A percentile compares a stretch with the other conserved stretches of the same genome.
phyloP scores from a whole-genome alignment of 2,329 filamentous ascomycete genomes.

The Phyllosticta ampelicida region DNA sequence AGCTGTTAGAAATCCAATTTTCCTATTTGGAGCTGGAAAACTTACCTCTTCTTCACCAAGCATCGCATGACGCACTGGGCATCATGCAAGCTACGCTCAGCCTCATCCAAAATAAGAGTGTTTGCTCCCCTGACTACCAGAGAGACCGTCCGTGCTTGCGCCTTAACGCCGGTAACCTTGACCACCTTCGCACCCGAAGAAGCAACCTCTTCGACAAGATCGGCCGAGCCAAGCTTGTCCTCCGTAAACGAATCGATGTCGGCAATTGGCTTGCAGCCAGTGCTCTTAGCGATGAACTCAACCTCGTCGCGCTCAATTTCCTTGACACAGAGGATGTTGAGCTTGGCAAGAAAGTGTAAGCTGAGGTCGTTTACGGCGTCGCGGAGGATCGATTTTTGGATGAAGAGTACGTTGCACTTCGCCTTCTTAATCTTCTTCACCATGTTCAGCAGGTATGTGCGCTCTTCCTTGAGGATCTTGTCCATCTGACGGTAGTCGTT shows the following conservation, averaged over 20 bases:
- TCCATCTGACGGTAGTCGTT: slow-evolving; percentile 99
- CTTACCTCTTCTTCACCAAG: slow-evolving; percentile 83
- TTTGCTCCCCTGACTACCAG: slow-evolving; percentile 94
- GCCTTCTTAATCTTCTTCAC: slow-evolving; percentile 99
- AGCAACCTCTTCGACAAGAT: slow-evolving; percentile 86
- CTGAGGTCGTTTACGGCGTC: slow-evolving; percentile 97
- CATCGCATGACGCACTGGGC: slow-evolving; percentile 96
- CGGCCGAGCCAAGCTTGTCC: slow-evolving; percentile 90
- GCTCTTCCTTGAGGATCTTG: slow-evolving; percentile 99
- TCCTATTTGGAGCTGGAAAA: background rate
- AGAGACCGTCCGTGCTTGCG: slow-evolving; percentile 75
- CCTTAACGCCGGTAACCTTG: slow-evolving; percentile 86
- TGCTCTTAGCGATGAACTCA: slow-evolving; percentile 98
- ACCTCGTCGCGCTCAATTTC: slow-evolving; percentile 98
- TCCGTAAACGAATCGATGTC: slow-evolving; percentile 98
- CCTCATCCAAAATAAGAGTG: slow-evolving; percentile 87
- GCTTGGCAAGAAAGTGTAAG: slow-evolving; percentile 92
- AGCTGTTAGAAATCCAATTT: slow-evolving; percentile 13
- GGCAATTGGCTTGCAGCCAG: slow-evolving; percentile 96
- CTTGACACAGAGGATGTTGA: slow-evolving; percentile 91
- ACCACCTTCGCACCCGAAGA: slow-evolving; percentile 83
- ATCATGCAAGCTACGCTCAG: slow-evolving; percentile 91
- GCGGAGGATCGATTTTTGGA: slow-evolving; percentile 95
- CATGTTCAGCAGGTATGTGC: slow-evolving; percentile 94
- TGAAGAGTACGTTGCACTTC: slow-evolving; percentile 96